Evolutionary conservation across 352 stramenopile species (phyloP), one percentile per base, ranked within the genome.

Genomic region (Globisporangium megalacanthum): DNA sequence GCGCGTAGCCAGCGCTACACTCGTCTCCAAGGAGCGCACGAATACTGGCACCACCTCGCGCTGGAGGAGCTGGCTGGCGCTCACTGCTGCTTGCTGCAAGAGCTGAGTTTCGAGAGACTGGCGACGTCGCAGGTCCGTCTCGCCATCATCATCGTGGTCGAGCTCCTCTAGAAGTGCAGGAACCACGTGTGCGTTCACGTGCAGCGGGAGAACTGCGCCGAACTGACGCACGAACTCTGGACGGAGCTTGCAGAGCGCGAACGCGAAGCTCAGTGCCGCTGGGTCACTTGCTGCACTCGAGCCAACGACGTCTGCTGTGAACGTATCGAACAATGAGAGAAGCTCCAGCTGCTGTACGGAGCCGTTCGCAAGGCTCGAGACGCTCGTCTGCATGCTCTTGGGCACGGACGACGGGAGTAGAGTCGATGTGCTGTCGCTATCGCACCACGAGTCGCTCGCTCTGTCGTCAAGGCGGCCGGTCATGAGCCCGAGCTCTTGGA

Each of bases 191-290:
- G 60, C 70, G 37, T 78, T 79, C 14, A 75, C 68, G 29, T 71
- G 56, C 31, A 86, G 49, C 1, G 70, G 70, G 0, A 88, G 44
- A 14, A 60, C 66, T 0, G 59, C 65, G 0, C 75, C 71, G 51
- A 75, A 68, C 37, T 66, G 56, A 4, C 31, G 49, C 44, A 84
- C 73, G n/a, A 86, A 83, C 55, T 89, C 79, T 0, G 68, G 75
- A 0, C 79, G 76, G 42, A 86, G 63, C 53, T 73, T 79, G 49
- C 47, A 72, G 29, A 75, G 8, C 7, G 63, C 20, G 49, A 58
- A 48, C 29, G 64, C 62, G 7, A 49, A 1, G 52, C 52, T 37
- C 48, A 22, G 53, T 20, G 17, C 22, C 14, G 57, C 37, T n/a
- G 58, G 44, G 9, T 66, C 57, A 15, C 57, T 54, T 15, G 56